Percentiles rank a stretch among this genome's conserved stretches.
phyloP scores from a whole-genome alignment of 2,329 filamentous ascomycete species.

The Aschersonia sp. region DNA sequence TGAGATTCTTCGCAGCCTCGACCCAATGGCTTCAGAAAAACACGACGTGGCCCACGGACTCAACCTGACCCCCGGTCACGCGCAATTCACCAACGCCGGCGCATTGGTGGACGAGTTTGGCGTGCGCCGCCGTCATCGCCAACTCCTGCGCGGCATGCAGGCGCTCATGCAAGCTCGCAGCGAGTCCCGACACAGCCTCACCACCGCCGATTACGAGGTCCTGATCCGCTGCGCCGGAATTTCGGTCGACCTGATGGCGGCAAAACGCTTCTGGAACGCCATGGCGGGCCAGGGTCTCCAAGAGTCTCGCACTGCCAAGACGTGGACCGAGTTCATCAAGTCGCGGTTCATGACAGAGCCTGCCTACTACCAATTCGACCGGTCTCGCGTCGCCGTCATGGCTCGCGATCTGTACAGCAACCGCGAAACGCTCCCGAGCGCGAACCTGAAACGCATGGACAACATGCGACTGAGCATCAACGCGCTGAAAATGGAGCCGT shows the following conservation, averaged over 20 bases:
- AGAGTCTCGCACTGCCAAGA: conserved; percentile 15
- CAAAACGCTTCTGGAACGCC: conserved; percentile 20
- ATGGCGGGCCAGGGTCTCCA: conserved; percentile 14
- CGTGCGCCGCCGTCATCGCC: conserved; percentile 24
- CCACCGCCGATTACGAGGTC: conserved; percentile 26
- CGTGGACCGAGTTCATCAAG: conserved; percentile 31
- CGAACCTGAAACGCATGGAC: conserved; percentile 13
- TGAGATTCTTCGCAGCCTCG: conserved; percentile 46
- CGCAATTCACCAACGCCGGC: conserved; percentile 21
- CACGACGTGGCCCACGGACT: conserved; percentile 32
- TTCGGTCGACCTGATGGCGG: conserved; percentile 19
- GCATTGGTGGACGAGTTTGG: conserved; percentile 27
- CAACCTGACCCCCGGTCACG: conserved; percentile 23
- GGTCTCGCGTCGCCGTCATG: conserved; percentile 21
- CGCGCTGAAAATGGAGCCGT: conserved; percentile 12
- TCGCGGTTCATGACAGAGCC: conserved; percentile 31
- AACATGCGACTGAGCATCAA: conserved; percentile 14
- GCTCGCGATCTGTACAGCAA: conserved; percentile 22
- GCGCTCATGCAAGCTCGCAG: conserved; percentile 18
- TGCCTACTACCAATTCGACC: conserved; percentile 31
- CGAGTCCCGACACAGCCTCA: conserved; percentile 12
- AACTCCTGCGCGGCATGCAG: conserved; percentile 20
- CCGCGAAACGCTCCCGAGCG: conserved; percentile 4
- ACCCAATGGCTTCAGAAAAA: conserved; percentile 32
- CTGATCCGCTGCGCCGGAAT: conserved; percentile 33